phyloP scores from a whole-genome alignment of 495 filamentous ascomycete species.

The Copromyces sp. region DNA sequence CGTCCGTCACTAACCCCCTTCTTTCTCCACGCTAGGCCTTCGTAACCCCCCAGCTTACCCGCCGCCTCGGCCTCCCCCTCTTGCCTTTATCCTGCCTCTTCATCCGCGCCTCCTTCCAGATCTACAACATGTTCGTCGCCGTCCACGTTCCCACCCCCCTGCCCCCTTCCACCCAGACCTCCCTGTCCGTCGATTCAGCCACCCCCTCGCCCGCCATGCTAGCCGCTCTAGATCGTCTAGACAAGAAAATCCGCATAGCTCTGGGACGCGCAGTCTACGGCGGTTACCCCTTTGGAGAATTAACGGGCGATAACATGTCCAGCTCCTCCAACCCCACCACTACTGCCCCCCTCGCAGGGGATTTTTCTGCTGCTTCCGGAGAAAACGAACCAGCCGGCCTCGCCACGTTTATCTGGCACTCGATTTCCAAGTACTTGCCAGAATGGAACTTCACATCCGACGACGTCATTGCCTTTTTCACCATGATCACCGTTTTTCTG shows the following conservation, averaged over 20 bases:
- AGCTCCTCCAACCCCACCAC: neutral
- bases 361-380: too few species aligned
- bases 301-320: slow-evolving; percentile 9
- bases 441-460: slow-evolving; percentile 37
- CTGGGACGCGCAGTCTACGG: slow-evolving; percentile 58
- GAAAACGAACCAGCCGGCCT: neutral
- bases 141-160: slow-evolving; percentile 68
- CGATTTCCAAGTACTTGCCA: slow-evolving; percentile 19
- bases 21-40: slow-evolving; percentile 51
- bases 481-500: slow-evolving; percentile 70
- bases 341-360: too few species aligned
- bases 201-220: slow-evolving; percentile 55
- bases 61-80: slow-evolving; percentile 82
- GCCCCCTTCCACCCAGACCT: slow-evolving; percentile 56
- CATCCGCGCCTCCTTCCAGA: slow-evolving; percentile 87
- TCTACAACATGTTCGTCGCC: slow-evolving; percentile 96
- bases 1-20: neutral
- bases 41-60: slow-evolving; percentile 70
- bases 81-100: slow-evolving; percentile 91
- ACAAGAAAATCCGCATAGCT: slow-evolving; percentile 61
- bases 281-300: slow-evolving; percentile 17
- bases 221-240: slow-evolving; percentile 63
- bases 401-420: slow-evolving; percentile 16
- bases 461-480: slow-evolving; percentile 56
- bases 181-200: slow-evolving; percentile 43